Evolutionary conservation across 176 grass and related monocot genomes (phyloP), one percentile per base, ranked within the genome.

Genomic region (Alloteropsis semialata): DNA sequence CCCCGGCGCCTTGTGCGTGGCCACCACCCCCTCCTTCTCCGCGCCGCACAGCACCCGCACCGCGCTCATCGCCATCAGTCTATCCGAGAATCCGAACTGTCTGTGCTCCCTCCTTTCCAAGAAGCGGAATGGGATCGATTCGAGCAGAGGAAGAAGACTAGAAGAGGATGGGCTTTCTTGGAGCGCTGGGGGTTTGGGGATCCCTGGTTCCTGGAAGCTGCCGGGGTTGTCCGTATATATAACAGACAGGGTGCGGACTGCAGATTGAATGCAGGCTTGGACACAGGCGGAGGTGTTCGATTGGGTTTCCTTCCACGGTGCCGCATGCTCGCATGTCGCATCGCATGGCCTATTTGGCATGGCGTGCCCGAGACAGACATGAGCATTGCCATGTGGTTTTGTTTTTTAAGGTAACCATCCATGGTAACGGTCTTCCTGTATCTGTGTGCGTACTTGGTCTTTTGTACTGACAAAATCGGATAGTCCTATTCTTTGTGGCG

Each of bases 11-110:
- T 92, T 94, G 28, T 87, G 64, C 57, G 86, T 91, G 44, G 65
- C 86, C 66, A 98, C 38, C 81, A 89, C 95, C 68, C 62, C 81
- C 90, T 88, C 90, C 86, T 81, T 81, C 88, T 89, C 86, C 32
- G 61, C 74, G 29, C 92, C 89, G 65, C 80, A 79, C 57, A 88
- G 43, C 82, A 12, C 45, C 22, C 78, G 46, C 57, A 78, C 81
- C n/a, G 55, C 78, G 28, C 86, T 81, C 49, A 84, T 30, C 84
- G 36, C 33, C 68, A 42, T 38, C 38, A 13, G 7, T 6, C 1
- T 14, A 8, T 27, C 3, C 27, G 28, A 1, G 10, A 25, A 13
- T 17, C 46, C 46, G 14, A 49, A 17, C 1, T 49, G 5, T 49
- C 46, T 49, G 0, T 4, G n/a, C 10, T 49, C 45, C 2, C 1